Base-by-base conservation (phyloP, 192 early-diverging fungal genomes). In the Linnemannia elongata region DNA sequence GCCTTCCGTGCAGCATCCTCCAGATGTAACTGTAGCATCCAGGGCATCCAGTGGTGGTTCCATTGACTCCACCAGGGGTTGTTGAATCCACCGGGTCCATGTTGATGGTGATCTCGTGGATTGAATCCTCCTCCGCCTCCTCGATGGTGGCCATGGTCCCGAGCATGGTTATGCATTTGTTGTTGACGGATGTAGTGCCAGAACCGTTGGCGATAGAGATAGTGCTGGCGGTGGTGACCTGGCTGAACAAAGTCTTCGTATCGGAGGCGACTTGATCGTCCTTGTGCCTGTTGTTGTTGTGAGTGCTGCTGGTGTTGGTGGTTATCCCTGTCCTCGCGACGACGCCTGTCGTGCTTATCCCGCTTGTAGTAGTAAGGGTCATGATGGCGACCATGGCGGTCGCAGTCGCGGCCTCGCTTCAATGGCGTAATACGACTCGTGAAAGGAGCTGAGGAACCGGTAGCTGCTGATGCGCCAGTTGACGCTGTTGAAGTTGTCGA, bases 161-260 rank as follows among this genome's bases (percentile, higher is more conserved):
- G 47, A 6, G 66, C 41, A 52, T 75, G 45, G 3, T 79, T 69
- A 10, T 71, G 78, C 17, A 69, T 3, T 17, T 55, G 30, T 39
- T 79, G 45, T n/a, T 82, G 73, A 52, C 75, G 80, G 10, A 72
- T 38, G 22, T 76, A 60, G 18, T 82, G 68, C 52, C 70, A 41
- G 6, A 70, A 18, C n/a, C 75, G 39, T 36, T 55, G 68, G 15
- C 80, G 80, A 41, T 75, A 41, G 12, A 69, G 35, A 24, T 49
- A 33, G 30, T 76, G 66, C 30, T 76, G 74, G 1, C 75, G 74
- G 22, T 82, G 74, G 6, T 82, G 69, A n/a, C 74, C 57, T 44
- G 80, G 49, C 17, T 47, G 54, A 20, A 82, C 22, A 63, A 75
- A 55, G 69, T 82, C 75, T 27, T 82, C 75, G 30, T 76, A 76